A percentile compares a stretch with the other conserved stretches of the same genome.
phyloP scores from a whole-genome alignment of 2,329 filamentous ascomycete species.

The Colletotrichum chlorophyti region DNA sequence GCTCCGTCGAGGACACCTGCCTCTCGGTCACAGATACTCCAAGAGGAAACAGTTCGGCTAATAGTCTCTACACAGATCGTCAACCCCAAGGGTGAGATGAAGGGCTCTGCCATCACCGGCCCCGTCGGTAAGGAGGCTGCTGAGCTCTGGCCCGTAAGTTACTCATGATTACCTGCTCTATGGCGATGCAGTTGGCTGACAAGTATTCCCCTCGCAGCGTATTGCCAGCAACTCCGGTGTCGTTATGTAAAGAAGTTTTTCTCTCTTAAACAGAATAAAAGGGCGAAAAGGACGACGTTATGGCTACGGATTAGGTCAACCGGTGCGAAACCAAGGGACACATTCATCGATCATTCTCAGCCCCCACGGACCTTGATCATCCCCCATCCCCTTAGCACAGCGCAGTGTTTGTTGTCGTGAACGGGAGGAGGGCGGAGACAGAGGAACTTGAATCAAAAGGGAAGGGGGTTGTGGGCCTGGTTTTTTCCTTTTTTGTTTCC shows the following conservation, averaged over 20 bases:
- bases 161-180: neutral
- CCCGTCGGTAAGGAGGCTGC: conserved; percentile 99
- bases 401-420: neutral
- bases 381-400: neutral
- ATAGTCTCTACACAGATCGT: conserved; percentile 73
- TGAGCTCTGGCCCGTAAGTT: conserved; percentile 95
- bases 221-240: conserved; percentile 99
- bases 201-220: conserved; percentile 68
- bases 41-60: conserved; percentile 37
- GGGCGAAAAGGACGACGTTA: conserved; percentile 30
- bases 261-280: conserved; percentile 28
- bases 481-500: conserved; percentile 37
- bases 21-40: neutral
- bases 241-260: conserved; percentile 84
- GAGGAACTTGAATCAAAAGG: conserved; percentile 6
- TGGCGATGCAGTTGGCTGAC: conserved; percentile 37
- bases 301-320: conserved; percentile 31
- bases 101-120: conserved; percentile 98
- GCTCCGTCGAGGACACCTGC: neutral
- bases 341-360: conserved; percentile 9
- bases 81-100: conserved; percentile 99
- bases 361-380: neutral
- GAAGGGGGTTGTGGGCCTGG: conserved; percentile 25
- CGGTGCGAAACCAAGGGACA: conserved; percentile 27
- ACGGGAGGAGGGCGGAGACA: neutral